Evolutionary conservation across 2,329 filamentous ascomycete genomes (phyloP), one percentile per base, ranked within the genome.

Genomic region (Berkeleyomyces rouxiae): DNA sequence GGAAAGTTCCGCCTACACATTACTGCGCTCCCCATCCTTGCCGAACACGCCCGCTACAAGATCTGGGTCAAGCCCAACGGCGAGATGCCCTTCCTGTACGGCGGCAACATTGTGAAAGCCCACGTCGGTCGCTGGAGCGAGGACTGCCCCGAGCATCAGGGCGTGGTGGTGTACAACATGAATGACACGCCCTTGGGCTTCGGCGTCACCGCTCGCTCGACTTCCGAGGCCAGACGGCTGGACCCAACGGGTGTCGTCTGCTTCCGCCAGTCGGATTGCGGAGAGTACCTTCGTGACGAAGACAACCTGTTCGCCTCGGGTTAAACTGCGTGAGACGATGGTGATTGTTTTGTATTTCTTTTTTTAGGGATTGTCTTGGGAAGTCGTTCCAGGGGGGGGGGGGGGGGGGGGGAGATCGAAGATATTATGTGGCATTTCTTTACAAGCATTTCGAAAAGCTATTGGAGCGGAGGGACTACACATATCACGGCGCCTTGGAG

Each of bases 41-140:
- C 91, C 63, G 86, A 89, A 67, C 90, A 96, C 73, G 92, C 92
- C 53, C 81, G 93, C 65, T 95, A 96, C 77, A 97, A 97, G 82
- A 85, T 97, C 68, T 97, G 91, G 90, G 86, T 99, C 68, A 95
- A 95, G 75, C 82, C 85, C 65, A 97, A 97, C 75, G 93, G 93
- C 68, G 91, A 95, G 70, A 96, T 96, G 90, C 92, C 93, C 0
- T 97, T 95, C 73, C 76, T 99, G 57, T 99, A 97, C 74, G 93
- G 93, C 61, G 88, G 89, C 63, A 91, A 97, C 73, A 80, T 95
- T 61, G 83, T 95, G 68, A 81, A 81, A 72, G 79, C 79, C 7
- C 79, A 81, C 70, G 82, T 93, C 16, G 89, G 89, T 23, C 77
- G 90, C 66, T 92, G 88, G 85, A 88, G 84, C 47, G 90, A 96